These are phyloP conservation scores for Talaromyces nanjingensis DNA, from an alignment of 495 filamentous ascomycete genomes.

Conservation along the genomic window DNA sequence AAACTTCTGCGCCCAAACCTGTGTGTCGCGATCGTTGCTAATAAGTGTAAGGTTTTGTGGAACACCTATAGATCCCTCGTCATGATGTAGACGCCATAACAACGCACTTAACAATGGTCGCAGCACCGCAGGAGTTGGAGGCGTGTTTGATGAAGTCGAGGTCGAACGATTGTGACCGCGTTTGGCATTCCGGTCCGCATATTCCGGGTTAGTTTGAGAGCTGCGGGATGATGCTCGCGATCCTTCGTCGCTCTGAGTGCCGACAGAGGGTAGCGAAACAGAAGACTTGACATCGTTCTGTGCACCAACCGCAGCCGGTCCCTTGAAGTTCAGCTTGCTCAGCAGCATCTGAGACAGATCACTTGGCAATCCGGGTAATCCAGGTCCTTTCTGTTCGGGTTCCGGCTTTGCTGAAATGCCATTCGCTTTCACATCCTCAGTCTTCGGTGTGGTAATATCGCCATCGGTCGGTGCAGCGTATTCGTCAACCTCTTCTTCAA, in stretches of 20 bases:
- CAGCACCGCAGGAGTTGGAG: constrained; percentile 35
- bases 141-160: constrained; percentile 26
- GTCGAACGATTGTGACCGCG: constrained; percentile 30
- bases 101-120: constrained; percentile 56
- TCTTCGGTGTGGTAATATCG: constrained; percentile 10
- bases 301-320: constrained; percentile 26
- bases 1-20: constrained; percentile 53
- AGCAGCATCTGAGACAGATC: constrained; percentile 45
- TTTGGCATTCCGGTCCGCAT: constrained; percentile 19
- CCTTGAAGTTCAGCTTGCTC: constrained; percentile 46
- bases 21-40: constrained; percentile 50
- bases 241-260: constrained; percentile 35
- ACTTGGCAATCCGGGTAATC: constrained; percentile 16
- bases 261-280: constrained; percentile 42
- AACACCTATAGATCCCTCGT: constrained; percentile 31
- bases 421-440: not conserved
- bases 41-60: constrained; percentile 46
- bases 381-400: constrained; percentile 2
- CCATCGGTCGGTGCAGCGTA: constrained; percentile 19
- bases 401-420: constrained; percentile 11
- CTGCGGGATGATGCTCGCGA: constrained; percentile 44
- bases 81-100: constrained; percentile 52
- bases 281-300: constrained; percentile 8
- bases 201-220: constrained; percentile 44
- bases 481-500: constrained; percentile 34